Evolutionary conservation across 176 grass and related monocot genomes (phyloP).

Genomic region (Cenchrus americanus): DNA sequence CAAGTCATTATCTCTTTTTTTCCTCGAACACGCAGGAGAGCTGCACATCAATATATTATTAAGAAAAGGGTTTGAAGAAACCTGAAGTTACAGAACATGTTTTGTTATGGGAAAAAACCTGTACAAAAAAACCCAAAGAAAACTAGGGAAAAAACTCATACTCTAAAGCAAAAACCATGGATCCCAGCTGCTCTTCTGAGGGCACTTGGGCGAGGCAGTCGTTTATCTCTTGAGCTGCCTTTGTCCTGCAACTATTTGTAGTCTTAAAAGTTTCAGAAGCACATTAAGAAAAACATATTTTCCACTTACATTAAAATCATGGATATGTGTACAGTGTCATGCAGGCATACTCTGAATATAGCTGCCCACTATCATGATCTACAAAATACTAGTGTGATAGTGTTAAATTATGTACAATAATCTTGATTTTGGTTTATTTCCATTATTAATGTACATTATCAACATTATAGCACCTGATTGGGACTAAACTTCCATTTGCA

Average conservation of each 20-base stretch:
- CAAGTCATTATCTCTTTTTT: conserved; percentile 9
- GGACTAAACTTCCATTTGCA: conserved; percentile 46
- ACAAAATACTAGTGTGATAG: background rate
- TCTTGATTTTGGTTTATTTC: background rate
- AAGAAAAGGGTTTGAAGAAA: no score
- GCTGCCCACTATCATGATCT: background rate
- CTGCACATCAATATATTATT: no score
- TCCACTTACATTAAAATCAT: background rate
- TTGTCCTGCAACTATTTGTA: background rate
- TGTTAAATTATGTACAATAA: background rate
- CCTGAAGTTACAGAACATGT: no score
- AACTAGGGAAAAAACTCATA: no score
- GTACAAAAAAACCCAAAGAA: no score
- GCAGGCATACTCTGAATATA: background rate
- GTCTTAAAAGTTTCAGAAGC: background rate
- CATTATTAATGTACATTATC: background rate
- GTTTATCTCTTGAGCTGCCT: conserved; percentile 4
- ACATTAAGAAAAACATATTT: background rate
- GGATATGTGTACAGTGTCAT: background rate
- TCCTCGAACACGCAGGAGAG: no score
- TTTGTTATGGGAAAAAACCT: no score
- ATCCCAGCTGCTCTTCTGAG: no score
- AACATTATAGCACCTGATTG: conserved; percentile 11
- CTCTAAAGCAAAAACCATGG: no score
- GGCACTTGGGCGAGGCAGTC: no score